phyloP scores from a whole-genome alignment of 2,329 filamentous ascomycete genomes.

The Colletotrichum sp. region DNA sequence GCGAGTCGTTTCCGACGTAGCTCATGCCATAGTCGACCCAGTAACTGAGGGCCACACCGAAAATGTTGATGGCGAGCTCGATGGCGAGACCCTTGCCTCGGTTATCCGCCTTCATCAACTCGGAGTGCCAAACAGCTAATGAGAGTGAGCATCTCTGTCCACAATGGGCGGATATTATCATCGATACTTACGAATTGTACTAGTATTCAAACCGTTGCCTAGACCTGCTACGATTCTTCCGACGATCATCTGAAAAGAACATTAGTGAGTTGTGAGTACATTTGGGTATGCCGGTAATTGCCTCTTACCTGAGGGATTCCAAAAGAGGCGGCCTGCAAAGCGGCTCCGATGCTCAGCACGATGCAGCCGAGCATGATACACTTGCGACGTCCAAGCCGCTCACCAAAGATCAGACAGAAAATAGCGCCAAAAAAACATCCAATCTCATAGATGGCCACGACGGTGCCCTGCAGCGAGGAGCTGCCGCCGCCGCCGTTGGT shows the following conservation, averaged over 20 bases:
- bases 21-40: conserved; percentile 45
- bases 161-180: too few relatives aligned
- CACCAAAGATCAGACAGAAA: conserved; percentile 42
- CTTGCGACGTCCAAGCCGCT: conserved; percentile 45
- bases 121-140: conserved; percentile 44
- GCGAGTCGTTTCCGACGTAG: conserved; percentile 35
- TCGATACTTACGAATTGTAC: conserved; percentile 42
- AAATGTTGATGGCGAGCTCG: conserved; percentile 42
- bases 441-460: conserved; percentile 51
- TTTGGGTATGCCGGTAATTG: background rate
- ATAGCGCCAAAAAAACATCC: conserved; percentile 54
- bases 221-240: conserved; percentile 49
- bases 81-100: conserved; percentile 36
- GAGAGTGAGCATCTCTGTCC: background rate
- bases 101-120: conserved; percentile 43
- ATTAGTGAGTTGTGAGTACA: background rate
- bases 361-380: conserved; percentile 44
- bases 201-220: conserved; percentile 52
- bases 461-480: conserved; percentile 47
- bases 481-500: conserved; percentile 35
- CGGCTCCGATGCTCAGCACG: conserved; percentile 45
- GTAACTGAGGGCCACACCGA: conserved; percentile 38
- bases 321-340: conserved; percentile 46
- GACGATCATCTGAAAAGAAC: conserved; percentile 40
- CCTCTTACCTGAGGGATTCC: conserved; percentile 30